phyloP scores from a whole-genome alignment of 2,329 filamentous ascomycete genomes.

The Xylaria sp. region DNA sequence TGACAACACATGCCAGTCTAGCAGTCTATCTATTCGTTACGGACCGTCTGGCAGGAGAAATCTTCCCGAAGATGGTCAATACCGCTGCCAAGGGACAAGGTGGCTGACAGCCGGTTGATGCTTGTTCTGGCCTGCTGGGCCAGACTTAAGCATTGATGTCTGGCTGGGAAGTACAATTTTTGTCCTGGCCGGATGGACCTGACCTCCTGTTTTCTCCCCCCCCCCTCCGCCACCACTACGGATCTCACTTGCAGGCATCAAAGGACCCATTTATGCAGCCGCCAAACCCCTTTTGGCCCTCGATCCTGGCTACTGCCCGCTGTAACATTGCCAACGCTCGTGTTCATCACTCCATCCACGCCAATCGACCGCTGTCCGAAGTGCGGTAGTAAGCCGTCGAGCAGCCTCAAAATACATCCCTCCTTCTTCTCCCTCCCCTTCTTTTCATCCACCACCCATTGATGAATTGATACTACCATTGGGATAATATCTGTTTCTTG shows the following conservation, averaged over 20 bases:
- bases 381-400: not conserved
- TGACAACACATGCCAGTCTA: too few species aligned
- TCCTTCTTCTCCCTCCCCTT: conserved; percentile 12
- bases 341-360: conserved; percentile 19
- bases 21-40: too few species aligned
- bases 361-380: conserved; percentile 14
- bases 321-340: conserved; percentile 20
- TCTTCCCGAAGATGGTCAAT: too few species aligned
- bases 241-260: conserved; percentile 19
- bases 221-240: conserved; percentile 11
- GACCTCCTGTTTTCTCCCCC: conserved; percentile 6
- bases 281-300: conserved; percentile 20
- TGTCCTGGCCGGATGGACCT: not conserved
- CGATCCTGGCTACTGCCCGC: conserved; percentile 7
- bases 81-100: too few species aligned
- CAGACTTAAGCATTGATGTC: not conserved
- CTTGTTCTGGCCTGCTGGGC: too few species aligned
- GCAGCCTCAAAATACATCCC: not conserved
- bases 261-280: conserved; percentile 6
- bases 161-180: not conserved
- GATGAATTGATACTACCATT: conserved; percentile 23
- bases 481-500: conserved; percentile 1
- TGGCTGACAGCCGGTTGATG: too few species aligned
- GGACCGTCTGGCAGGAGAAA: too few species aligned
- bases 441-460: conserved; percentile 15